Base-by-base conservation (phyloP, 164 flowering plant genomes). In the Liriodendron chinense region DNA sequence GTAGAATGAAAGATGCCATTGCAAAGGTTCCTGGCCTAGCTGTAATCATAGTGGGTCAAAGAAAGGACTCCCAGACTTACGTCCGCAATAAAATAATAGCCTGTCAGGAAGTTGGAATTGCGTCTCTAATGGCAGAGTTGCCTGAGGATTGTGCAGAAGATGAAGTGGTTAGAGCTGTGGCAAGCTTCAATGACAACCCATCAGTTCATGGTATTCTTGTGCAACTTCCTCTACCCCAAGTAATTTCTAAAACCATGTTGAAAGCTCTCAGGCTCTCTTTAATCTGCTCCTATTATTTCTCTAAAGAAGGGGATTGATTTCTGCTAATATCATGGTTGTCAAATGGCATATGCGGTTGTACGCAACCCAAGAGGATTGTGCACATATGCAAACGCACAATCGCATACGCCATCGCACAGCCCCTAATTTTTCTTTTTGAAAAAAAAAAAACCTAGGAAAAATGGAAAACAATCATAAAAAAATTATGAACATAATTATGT, bases 221-320 rank as follows among this genome's bases (percentile, higher is more conserved):
- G 85, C 98, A 95, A 84, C 94, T 95, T 86, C 98, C 98, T 73
- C 89, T 95, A 59, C 98, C 98, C 61, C 85, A 85, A 76, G 98
- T 94, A 88, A 86, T 80, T 85, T 79, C 79, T 74, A 65, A 82
- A 65, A 78, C 82, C 76, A 24, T 78, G 53, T 63, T 78, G 72
- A 72, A 43, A 70, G 53, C 75, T 57, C 9, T 75, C 65, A 49
- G 21, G 62, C 62, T 70, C 69, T 71, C 75, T 10, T 62, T 50
- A 49, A 12, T 53, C 69, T 20, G 21, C 24, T 75, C 4, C 47
- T 24, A 8, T 0, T 47, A 16, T 48, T 79, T 16, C 65, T 70
- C 23, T 68, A 47, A 59, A 75, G 34, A 49, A 72, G 71, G 61
- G 49, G 24, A 70, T 18, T 4, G 13, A 7, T 69, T 8, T 22